A percentile compares a stretch with the other conserved stretches of the same genome.
These are phyloP conservation scores for Eremothecium coryli DNA, from an alignment of 1,139 yeast species.

Conservation along the genomic window DNA sequence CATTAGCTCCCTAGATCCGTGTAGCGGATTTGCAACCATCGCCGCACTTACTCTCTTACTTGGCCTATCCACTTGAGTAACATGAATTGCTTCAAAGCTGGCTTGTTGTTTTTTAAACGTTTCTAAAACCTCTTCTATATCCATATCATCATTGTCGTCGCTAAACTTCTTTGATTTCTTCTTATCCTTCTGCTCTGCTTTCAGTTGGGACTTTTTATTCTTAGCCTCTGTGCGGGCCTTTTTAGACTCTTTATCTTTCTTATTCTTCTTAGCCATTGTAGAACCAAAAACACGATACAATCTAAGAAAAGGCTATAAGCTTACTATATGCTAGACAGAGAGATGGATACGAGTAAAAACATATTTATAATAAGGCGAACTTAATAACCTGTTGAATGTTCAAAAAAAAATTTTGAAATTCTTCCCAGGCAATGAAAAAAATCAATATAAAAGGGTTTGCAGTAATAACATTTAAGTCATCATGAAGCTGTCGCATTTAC, in stretches of 20 bases:
- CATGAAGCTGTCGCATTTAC: too few relatives aligned
- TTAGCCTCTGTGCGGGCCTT: conserved; percentile 84
- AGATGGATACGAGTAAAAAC: too few relatives aligned
- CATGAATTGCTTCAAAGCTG: conserved; percentile 60
- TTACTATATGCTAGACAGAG: too few relatives aligned
- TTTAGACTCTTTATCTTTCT: conserved; percentile 82
- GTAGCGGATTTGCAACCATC: conserved; percentile 66
- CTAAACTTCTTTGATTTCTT: conserved; percentile 66
- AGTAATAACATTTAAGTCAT: too few relatives aligned
- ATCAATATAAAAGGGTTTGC: too few relatives aligned
- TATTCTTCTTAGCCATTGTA: conserved; percentile 75
- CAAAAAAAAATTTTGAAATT: too few relatives aligned
- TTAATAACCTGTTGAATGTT: too few relatives aligned
- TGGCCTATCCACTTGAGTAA: conserved; percentile 54
- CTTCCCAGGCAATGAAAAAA: too few relatives aligned
- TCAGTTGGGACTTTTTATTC: conserved; percentile 62
- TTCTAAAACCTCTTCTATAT: conserved; percentile 74
- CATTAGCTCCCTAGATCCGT: conserved; percentile 66
- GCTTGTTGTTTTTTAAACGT: conserved; percentile 75
- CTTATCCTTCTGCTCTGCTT: conserved; percentile 65
- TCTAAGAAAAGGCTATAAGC: too few relatives aligned
- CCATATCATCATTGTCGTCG: conserved; percentile 82
- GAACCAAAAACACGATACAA: too few relatives aligned
- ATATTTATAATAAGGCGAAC: too few relatives aligned
- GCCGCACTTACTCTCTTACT: conserved; percentile 63